A percentile compares a stretch with the other conserved stretches of the same genome.
Evolutionary conservation across 202 grass and related monocot genomes (phyloP).

Genomic region (Zizania palustris): DNA sequence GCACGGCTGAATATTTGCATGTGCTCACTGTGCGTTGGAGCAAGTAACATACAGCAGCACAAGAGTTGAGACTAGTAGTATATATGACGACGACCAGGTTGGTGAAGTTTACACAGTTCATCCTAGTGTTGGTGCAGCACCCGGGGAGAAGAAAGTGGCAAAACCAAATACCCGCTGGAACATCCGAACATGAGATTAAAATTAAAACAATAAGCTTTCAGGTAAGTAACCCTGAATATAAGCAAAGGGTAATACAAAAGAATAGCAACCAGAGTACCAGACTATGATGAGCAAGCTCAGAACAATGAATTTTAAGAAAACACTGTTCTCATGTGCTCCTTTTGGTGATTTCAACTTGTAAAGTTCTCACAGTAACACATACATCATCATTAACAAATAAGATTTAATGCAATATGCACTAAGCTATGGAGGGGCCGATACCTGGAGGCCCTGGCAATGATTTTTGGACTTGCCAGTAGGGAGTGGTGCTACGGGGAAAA

Average conservation of each 20-base stretch:
- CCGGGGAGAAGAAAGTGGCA: constrained; percentile 60
- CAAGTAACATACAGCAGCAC: constrained; percentile 55
- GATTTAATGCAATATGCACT: background rate
- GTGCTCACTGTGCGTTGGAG: constrained; percentile 49
- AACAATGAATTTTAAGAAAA: background rate
- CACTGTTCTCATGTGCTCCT: background rate
- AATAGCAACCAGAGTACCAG: background rate
- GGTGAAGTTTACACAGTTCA: constrained; percentile 46
- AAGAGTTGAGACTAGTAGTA: constrained; percentile 54
- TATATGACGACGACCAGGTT: constrained; percentile 52
- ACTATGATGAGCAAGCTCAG: background rate
- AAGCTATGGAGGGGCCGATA: background rate
- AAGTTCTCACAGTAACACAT: background rate
- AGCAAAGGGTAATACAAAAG: background rate
- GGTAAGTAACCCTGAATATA: constrained; percentile 3
- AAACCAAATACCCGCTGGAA: constrained; percentile 62
- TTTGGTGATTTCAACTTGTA: background rate
- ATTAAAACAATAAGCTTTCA: background rate
- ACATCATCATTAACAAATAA: background rate
- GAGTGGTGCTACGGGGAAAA: background rate
- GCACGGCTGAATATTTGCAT: constrained; percentile 45
- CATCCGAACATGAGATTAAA: constrained; percentile 19
- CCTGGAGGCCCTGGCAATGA: background rate
- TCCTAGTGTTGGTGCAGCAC: constrained; percentile 39
- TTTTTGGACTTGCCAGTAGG: background rate